Evolutionary conservation across 2,329 filamentous ascomycete species (phyloP), one percentile per base, ranked within the genome.

Genomic region (Aspergillus nomiae): DNA sequence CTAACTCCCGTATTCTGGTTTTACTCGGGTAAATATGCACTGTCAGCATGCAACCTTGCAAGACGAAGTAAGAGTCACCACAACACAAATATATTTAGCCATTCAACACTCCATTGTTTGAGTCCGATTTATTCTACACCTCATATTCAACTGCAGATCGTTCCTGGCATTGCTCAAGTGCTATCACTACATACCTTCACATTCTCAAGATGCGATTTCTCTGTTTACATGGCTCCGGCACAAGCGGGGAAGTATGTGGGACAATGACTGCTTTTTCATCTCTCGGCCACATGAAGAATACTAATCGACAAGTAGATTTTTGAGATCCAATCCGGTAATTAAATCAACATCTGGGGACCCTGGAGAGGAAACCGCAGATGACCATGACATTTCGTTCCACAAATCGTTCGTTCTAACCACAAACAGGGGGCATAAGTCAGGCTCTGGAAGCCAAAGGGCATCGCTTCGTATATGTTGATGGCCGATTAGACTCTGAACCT

Each of bases 171-270:
- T 28, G 14, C 48, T 51, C 28, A n/a, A 32, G 10, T 14, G 34
- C 21, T n/a, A 51, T 34, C 19, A 32, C 19, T 9, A n/a, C 21
- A 51, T 12, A 32, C 43, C 14, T 46, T 26, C 12, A 24, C 14
- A 51, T 9, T 30, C n/a, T 7, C 45, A 11, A 32, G 21, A 76
- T 76, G 74, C 70, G 70, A 10, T 76, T 76, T 43, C 68, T 76
- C 34, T 76, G 74, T 70, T 63, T 76, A 19, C 74, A 76, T 54
- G 73, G 73, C 46, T 70, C 68, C 4, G 70, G 72, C 54, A 76
- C 74, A 57, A 74, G 72, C 61, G 65, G 64, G 45, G 73, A 76
- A 64, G 74, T 75, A 72, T 43, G 65, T 60, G 48, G 48, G 32
- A 51, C 48, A 51, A 51, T 21, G 16, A 51, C 28, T 30, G 11